These are phyloP conservation scores for Nothopassalora personata DNA, from an alignment of 2,329 filamentous ascomycete genomes.

Conservation along the genomic window DNA sequence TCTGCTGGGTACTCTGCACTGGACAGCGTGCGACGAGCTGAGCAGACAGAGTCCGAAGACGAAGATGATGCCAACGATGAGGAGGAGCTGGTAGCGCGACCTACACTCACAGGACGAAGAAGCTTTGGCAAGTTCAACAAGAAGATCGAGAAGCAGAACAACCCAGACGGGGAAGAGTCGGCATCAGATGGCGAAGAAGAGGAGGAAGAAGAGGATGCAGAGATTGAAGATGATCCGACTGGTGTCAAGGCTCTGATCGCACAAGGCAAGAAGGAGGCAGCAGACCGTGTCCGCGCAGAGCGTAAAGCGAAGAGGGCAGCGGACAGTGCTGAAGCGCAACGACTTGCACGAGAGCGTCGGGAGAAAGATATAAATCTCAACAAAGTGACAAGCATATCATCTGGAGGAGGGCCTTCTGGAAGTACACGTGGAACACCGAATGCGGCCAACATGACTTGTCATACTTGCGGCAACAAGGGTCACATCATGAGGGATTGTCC, in stretches of 20 bases:
- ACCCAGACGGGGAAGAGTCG: constrained; percentile 31
- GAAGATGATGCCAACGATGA: constrained; percentile 22
- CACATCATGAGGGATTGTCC: constrained; percentile 57
- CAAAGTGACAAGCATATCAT: constrained; percentile 35
- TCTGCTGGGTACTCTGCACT: constrained; percentile 55
- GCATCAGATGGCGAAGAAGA: constrained; percentile 30
- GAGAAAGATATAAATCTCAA: constrained; percentile 65
- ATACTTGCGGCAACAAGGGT: constrained; percentile 56
- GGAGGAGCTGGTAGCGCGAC: constrained; percentile 31
- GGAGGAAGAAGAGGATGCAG: constrained; percentile 29
- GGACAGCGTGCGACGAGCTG: constrained; percentile 32
- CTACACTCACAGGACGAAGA: constrained; percentile 39
- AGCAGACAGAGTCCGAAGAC: constrained; percentile 28
- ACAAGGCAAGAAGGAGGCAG: constrained; percentile 42
- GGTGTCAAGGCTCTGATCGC: constrained; percentile 41
- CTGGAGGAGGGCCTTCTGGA: not conserved
- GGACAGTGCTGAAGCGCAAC: constrained; percentile 45
- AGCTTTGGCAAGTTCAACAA: constrained; percentile 49
- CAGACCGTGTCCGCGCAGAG: constrained; percentile 39
- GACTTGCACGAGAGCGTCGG: constrained; percentile 55
- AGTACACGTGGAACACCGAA: constrained; percentile 24
- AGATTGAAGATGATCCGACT: constrained; percentile 40
- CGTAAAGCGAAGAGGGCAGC: constrained; percentile 45
- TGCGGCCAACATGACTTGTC: constrained; percentile 47
- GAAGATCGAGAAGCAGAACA: constrained; percentile 39